Conservation (phyloP, 2,329 filamentous ascomycete species). For the Aspergillus nomiae region DNA sequence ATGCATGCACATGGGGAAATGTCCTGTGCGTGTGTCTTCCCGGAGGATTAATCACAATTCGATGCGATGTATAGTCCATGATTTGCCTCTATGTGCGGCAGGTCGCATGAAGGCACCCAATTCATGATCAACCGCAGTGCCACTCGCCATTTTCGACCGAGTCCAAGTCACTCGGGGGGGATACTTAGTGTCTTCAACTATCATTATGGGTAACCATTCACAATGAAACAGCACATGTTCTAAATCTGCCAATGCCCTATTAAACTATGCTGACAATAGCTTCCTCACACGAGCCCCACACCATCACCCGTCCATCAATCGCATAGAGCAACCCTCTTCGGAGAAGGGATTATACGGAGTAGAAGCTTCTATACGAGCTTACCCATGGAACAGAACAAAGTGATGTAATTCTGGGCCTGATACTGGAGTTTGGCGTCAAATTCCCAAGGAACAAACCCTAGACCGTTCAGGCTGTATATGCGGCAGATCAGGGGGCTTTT, state of each 20-base stretch:
- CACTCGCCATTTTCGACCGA: background rate
- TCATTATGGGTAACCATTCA: background rate
- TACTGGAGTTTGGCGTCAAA: background rate
- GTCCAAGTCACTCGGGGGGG: background rate
- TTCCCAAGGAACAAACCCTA: background rate
- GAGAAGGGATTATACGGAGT: background rate
- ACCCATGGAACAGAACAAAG: background rate
- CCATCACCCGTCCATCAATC: background rate
- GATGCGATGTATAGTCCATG: constrained; percentile 2
- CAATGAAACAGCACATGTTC: background rate
- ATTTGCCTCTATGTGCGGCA: background rate
- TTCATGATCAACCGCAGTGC: background rate
- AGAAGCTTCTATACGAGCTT: background rate
- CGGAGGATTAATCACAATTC: constrained; percentile 9
- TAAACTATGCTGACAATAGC: background rate
- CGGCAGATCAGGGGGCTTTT: background rate
- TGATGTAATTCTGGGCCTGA: background rate
- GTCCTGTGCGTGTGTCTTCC: background rate
- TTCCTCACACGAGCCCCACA: background rate
- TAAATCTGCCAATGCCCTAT: background rate
- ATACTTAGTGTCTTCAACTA: background rate
- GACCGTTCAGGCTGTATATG: background rate
- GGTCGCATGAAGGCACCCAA: constrained; percentile 7
- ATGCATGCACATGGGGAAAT: background rate
- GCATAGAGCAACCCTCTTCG: background rate